Evolutionary conservation across 768 basidiomycete genomes (phyloP), one percentile per base, ranked within the genome.

Genomic region (Coprinopsis cinerea): DNA sequence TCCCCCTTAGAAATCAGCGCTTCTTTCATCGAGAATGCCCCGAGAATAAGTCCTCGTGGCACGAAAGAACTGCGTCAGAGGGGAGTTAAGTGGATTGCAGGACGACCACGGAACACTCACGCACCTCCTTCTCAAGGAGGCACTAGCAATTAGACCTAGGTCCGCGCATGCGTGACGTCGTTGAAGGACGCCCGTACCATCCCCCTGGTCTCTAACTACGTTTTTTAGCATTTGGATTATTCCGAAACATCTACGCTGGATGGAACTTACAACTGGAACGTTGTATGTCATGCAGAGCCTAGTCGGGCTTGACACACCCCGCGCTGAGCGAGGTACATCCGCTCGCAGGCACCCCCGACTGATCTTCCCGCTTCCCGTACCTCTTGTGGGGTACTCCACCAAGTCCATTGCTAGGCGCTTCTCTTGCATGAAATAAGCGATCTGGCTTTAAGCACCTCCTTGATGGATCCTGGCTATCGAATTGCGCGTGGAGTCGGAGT

Each of bases 11-110:
- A 26, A 27, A 2, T 15, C 18, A 34, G 15, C 25, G 3, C 28
- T 26, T 34, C 51, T 47, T 53, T 45, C 52, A 39, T 43, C 46
- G 47, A 49, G 25, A 44, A 53, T 48, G 28, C 30, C 40, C 52
- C 46, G 47, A 42, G 24, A 28, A 48, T 49, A 48, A n/a, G 9
- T 30, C 25, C 18, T 32, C 15, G 27, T 28, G 11, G 6, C 44
- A 28, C 37, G 10, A 40, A 11, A 40, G 11, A 40, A 20, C 18
- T n/a, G 9, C 30, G 30, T 9, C 30, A n/a, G 30, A 34, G 30
- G n/a, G 9, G 30, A n/a, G n/a, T 34, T 34, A 39, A 20, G 11
- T 39, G 10, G 18, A 20, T 39, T 39, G 37, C 37, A 7, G 37
- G 18, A 7, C 18, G 6, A 20, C 9, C 18, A 7, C 18, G 13